Evolutionary conservation across 768 basidiomycete species (phyloP).

Genomic region (Xerocomus brunneocitrinus): DNA sequence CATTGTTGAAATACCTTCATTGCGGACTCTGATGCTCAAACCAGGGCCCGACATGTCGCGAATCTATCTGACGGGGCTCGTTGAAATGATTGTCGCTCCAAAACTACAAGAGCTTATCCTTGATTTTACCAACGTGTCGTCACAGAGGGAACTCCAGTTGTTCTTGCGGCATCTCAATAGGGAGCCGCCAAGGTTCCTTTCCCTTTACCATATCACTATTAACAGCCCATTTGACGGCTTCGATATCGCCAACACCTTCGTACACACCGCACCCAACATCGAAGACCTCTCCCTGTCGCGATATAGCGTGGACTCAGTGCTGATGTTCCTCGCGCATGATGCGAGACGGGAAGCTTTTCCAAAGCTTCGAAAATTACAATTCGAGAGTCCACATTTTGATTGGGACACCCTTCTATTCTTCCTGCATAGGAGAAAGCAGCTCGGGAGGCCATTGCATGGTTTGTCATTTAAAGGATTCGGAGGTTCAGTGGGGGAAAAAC

Average conservation of each 20-base stretch:
- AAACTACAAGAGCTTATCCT: constrained; percentile 21
- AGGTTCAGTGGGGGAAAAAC: constrained; percentile 13
- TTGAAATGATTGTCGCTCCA: constrained; percentile 24
- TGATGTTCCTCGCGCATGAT: constrained; percentile 24
- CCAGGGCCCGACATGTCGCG: constrained; percentile 29
- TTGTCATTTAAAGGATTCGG: constrained; percentile 23
- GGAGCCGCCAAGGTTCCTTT: constrained; percentile 23
- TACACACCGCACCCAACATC: constrained; percentile 23
- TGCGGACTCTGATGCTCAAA: constrained; percentile 18
- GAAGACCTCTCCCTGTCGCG: constrained; percentile 25
- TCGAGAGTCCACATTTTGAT: constrained; percentile 26
- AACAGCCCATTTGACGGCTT: constrained; percentile 23
- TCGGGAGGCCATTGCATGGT: constrained; percentile 15
- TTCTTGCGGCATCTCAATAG: constrained; percentile 28
- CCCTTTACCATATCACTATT: constrained; percentile 19
- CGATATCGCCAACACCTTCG: constrained; percentile 21
- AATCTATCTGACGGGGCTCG: constrained; percentile 21
- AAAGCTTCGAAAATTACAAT: constrained; percentile 13
- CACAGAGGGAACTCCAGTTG: constrained; percentile 26
- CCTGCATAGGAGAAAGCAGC: constrained; percentile 20
- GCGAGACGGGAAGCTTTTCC: constrained; percentile 26
- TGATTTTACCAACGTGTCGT: constrained; percentile 23
- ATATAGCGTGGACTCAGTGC: constrained; percentile 19
- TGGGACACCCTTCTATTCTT: constrained; percentile 28
- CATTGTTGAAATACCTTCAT: constrained; percentile 15